Conservation (phyloP, 2,329 filamentous ascomycete species). For the Chrysosporium queenslandicum region DNA sequence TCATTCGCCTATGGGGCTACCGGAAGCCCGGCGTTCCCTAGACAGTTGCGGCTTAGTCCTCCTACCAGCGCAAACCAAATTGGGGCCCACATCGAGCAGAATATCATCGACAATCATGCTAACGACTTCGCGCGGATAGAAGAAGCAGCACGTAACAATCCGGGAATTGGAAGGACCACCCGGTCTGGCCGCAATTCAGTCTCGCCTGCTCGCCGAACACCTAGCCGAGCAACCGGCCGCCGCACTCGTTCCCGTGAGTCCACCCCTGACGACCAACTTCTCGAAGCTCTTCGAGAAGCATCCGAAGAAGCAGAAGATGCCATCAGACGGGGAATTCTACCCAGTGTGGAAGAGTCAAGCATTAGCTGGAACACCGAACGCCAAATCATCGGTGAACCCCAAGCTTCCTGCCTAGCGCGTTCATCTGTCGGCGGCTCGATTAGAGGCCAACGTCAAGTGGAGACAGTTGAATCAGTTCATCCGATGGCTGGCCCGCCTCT, state of each 20-base stretch:
- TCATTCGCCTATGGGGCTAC: conserved; percentile 36
- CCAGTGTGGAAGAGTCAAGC: conserved; percentile 14
- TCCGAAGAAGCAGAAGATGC: conserved; percentile 14
- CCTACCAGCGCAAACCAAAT: conserved; percentile 26
- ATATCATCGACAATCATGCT: neutral
- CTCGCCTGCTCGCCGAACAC: conserved; percentile 6
- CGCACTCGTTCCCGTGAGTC: conserved; percentile 9
- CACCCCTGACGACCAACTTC: conserved; percentile 21
- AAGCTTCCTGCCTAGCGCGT: neutral
- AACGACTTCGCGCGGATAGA: conserved; percentile 23
- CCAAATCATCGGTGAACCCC: conserved; percentile 7
- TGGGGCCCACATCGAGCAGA: conserved; percentile 19
- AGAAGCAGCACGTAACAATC: conserved; percentile 12
- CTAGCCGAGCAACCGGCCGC: neutral
- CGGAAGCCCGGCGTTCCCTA: conserved; percentile 28
- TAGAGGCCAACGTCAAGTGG: neutral
- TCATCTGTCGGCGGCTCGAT: neutral
- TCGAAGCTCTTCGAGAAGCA: conserved; percentile 18
- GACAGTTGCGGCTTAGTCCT: conserved; percentile 25
- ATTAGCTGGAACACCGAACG: conserved; percentile 19
- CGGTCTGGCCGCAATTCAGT: conserved; percentile 8
- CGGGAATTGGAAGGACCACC: conserved; percentile 11
- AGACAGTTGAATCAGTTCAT: neutral
- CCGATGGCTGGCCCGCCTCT: conserved; percentile 8
- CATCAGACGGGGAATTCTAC: neutral